Evolutionary conservation across 164 flowering plant genomes (phyloP).

Genomic region (Nymphaea colorata): DNA sequence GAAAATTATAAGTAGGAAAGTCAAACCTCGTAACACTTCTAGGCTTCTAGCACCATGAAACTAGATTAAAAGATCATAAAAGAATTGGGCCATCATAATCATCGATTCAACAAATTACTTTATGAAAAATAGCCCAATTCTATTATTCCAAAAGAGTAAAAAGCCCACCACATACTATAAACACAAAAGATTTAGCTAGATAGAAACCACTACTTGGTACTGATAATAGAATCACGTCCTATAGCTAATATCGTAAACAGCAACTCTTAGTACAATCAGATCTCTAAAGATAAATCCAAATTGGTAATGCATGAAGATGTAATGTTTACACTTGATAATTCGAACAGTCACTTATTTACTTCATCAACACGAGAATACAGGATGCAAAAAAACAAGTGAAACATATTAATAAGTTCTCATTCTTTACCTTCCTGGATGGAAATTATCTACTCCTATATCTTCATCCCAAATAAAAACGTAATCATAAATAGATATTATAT

Average conservation of each 20-base stretch:
- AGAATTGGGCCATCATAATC: background rate
- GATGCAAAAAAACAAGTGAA: no score
- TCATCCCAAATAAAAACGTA: conserved; percentile 98
- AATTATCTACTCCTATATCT: conserved; percentile 82
- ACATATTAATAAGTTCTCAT: background rate
- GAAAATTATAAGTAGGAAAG: conserved; percentile 2
- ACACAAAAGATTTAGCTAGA: background rate
- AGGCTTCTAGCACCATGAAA: background rate
- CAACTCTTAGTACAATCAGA: no score
- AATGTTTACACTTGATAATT: background rate
- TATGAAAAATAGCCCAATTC: background rate
- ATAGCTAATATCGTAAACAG: no score
- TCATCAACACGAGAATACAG: background rate
- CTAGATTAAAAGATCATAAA: background rate
- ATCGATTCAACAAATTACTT: background rate
- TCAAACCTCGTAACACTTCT: background rate
- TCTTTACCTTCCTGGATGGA: conserved; percentile 72
- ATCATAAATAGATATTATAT: conserved; percentile 72
- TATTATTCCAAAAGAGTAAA: background rate
- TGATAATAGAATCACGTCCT: no score
- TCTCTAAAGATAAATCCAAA: no score
- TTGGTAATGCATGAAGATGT: background rate
- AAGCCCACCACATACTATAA: background rate
- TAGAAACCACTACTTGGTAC: no score
- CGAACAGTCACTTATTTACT: background rate